Conservation (phyloP, 208 protist genomes). For the Leishmania arabica region DNA sequence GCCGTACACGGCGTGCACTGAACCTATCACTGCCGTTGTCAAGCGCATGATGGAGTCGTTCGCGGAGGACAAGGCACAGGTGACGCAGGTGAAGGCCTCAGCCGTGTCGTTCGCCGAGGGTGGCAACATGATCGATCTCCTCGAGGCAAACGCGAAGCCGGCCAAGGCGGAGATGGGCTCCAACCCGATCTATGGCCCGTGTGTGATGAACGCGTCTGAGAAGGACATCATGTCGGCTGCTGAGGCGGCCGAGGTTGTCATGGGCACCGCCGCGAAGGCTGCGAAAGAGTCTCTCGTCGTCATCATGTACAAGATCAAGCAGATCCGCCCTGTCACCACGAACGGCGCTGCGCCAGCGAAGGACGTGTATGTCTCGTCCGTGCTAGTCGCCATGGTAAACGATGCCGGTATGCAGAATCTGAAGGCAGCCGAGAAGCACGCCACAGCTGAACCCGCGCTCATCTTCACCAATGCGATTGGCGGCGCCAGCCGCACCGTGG, state of each 20-base stretch:
- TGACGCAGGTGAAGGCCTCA: constrained; percentile 31
- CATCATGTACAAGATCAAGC: constrained; percentile 42
- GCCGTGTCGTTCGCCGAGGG: constrained; percentile 29
- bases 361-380: constrained; percentile 49
- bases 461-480: constrained; percentile 63
- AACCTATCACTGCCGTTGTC: constrained; percentile 24
- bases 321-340: constrained; percentile 29
- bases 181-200: constrained; percentile 59
- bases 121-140: constrained; percentile 39
- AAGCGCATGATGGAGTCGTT: constrained; percentile 35
- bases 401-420: constrained; percentile 37
- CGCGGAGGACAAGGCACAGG: constrained; percentile 29
- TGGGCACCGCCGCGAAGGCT: constrained; percentile 26
- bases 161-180: constrained; percentile 42
- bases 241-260: constrained; percentile 40
- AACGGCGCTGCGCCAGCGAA: background rate
- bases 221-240: constrained; percentile 24
- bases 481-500: constrained; percentile 57
- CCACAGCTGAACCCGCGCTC: constrained; percentile 19
- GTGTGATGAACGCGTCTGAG: constrained; percentile 54
- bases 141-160: constrained; percentile 17
- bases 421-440: constrained; percentile 28
- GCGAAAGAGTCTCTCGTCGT: constrained; percentile 32
- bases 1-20: constrained; percentile 12
- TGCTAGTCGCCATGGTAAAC: constrained; percentile 40